phyloP scores from a whole-genome alignment of 1,284 basidiomycete genomes.

The Grifola frondosa region DNA sequence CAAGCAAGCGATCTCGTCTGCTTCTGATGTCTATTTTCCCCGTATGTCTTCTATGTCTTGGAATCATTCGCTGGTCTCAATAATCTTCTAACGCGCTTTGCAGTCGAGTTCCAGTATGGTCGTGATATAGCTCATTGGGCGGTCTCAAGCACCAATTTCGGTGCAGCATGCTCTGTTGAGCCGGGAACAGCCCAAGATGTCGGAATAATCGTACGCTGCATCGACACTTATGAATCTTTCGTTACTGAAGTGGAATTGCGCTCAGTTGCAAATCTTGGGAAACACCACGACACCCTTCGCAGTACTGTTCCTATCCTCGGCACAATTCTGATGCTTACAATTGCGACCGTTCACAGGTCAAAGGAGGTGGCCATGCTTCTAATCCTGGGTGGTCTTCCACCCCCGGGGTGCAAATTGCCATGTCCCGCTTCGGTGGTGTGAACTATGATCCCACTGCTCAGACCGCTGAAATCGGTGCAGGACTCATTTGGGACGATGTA shows the following conservation, averaged over 20 bases:
- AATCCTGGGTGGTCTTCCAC: constrained; percentile 53
- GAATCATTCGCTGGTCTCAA: not conserved
- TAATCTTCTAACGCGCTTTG: not conserved
- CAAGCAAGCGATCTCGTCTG: constrained; percentile 21
- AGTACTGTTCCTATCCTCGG: constrained; percentile 22
- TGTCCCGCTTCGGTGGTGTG: constrained; percentile 44
- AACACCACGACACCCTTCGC: constrained; percentile 38
- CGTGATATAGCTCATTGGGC: constrained; percentile 32
- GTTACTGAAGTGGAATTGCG: not conserved
- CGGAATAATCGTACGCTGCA: constrained; percentile 25
- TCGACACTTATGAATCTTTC: too few species aligned
- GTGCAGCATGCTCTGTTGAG: constrained; percentile 24
- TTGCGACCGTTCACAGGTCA: constrained; percentile 34
- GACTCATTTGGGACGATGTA: constrained; percentile 50
- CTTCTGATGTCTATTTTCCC: constrained; percentile 35
- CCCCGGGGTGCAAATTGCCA: constrained; percentile 49
- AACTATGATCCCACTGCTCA: constrained; percentile 29
- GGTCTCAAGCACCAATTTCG: constrained; percentile 22
- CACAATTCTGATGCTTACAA: not conserved
- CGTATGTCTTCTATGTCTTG: constrained; percentile 20
- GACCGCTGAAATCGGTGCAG: constrained; percentile 45
- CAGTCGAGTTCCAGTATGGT: constrained; percentile 19
- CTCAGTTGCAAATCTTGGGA: constrained; percentile 45
- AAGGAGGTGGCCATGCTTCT: constrained; percentile 48
- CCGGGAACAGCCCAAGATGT: constrained; percentile 30